Conservation (phyloP, 106 monocot genomes). For the Agapanthus africanus region DNA sequence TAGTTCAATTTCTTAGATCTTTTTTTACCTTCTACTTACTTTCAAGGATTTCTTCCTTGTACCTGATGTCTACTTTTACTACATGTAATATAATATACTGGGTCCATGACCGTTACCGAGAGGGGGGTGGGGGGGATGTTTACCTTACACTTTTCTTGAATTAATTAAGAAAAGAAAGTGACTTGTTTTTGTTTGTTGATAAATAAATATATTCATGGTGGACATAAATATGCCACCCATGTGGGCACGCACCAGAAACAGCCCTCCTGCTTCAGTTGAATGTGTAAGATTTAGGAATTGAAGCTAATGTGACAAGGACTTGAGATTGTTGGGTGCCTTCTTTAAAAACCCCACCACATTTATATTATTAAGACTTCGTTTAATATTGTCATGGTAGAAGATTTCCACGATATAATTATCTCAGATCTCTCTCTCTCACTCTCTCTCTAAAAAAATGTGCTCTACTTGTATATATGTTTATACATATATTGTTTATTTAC, state of each 20-base stretch:
- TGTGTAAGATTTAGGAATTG: slow-evolving; percentile 8
- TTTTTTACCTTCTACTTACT: no score
- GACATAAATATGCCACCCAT: slow-evolving; percentile 12
- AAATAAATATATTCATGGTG: background rate
- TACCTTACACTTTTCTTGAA: background rate
- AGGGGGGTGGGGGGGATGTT: slow-evolving; percentile 17
- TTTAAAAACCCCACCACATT: slow-evolving; percentile 8
- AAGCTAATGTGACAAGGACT: slow-evolving; percentile 13
- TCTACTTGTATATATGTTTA: no score
- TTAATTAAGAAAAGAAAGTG: background rate
- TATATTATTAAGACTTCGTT: background rate
- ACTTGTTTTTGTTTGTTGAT: background rate
- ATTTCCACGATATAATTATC: background rate
- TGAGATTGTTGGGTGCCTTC: slow-evolving; percentile 5
- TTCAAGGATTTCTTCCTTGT: no score
- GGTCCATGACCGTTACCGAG: no score
- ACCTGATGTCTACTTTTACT: no score
- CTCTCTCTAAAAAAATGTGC: background rate
- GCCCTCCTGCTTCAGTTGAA: background rate
- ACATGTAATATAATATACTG: no score
- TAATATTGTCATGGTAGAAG: background rate
- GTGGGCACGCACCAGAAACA: slow-evolving; percentile 11
- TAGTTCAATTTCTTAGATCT: no score
- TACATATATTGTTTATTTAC: no score
- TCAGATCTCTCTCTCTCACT: background rate